Evolutionary conservation across 768 basidiomycete genomes (phyloP).

Genomic region (Clathrus columnatus): DNA sequence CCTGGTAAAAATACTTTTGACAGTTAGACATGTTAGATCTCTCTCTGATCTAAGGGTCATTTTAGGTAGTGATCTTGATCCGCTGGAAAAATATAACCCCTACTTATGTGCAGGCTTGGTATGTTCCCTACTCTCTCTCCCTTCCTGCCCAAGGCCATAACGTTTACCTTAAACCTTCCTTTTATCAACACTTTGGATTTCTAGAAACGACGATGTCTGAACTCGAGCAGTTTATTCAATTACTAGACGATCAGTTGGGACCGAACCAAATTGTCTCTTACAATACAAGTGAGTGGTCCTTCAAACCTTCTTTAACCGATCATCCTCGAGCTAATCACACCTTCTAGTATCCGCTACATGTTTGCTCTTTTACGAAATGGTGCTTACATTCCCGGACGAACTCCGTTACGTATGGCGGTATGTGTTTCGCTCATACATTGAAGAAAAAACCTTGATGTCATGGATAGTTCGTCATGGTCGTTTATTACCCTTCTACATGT

Average conservation of each 20-base stretch:
- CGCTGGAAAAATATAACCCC: background rate
- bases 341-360: background rate
- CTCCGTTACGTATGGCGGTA: background rate
- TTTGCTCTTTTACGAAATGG: background rate
- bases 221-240: background rate
- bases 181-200: background rate
- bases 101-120: background rate
- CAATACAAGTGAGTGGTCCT: background rate
- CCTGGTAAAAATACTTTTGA: background rate
- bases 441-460: background rate
- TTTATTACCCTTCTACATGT: background rate
- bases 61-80: background rate
- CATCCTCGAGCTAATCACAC: background rate
- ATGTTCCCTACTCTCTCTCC: background rate
- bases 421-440: background rate
- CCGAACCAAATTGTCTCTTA: background rate
- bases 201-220: background rate
- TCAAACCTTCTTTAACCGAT: background rate
- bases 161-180: background rate
- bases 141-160: background rate
- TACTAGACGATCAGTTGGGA: background rate
- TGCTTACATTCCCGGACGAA: background rate
- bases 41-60: background rate
- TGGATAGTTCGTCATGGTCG: conserved; percentile 1
- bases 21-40: background rate